phyloP scores from a whole-genome alignment of 148 eudicot genomes.

The Bassia scoparia region DNA sequence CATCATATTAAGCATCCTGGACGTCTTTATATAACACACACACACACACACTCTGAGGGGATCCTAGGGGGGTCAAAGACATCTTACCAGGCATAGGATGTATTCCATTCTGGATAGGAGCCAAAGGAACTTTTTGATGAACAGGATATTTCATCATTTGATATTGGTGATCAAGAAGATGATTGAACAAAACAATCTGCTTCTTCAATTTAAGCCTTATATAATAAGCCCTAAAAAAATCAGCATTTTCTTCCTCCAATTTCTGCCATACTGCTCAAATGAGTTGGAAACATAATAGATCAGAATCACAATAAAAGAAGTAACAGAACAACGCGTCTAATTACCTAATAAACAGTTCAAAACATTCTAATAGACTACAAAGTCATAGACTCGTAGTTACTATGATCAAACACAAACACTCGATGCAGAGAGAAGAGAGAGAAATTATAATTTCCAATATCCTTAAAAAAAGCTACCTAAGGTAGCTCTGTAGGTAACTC shows the following conservation, averaged over 20 bases:
- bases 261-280: conserved; percentile 85
- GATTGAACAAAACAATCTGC: conserved; percentile 89
- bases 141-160: conserved; percentile 72
- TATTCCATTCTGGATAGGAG: conserved; percentile 89
- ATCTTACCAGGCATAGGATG: conserved; percentile 86
- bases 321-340: neutral
- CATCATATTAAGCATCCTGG: neutral
- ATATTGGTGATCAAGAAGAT: conserved; percentile 89
- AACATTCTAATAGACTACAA: neutral
- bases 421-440: neutral
- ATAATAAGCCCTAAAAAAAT: conserved; percentile 92
- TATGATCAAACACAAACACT: neutral
- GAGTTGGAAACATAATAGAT: conserved; percentile 11
- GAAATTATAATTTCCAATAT: neutral
- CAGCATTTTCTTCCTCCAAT: conserved; percentile 98
- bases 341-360: neutral
- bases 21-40: neutral
- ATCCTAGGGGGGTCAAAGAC: neutral
- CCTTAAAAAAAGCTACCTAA: neutral
- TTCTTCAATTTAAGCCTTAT: conserved; percentile 93
- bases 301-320: conserved; percentile 20
- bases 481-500: neutral
- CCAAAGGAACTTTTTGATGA: conserved; percentile 84
- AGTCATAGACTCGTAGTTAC: neutral
- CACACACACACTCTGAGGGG: neutral